Percentiles rank a stretch among this genome's conserved stretches.
phyloP scores from a whole-genome alignment of 2,329 filamentous ascomycete species.

The Talaromyces sp. region DNA sequence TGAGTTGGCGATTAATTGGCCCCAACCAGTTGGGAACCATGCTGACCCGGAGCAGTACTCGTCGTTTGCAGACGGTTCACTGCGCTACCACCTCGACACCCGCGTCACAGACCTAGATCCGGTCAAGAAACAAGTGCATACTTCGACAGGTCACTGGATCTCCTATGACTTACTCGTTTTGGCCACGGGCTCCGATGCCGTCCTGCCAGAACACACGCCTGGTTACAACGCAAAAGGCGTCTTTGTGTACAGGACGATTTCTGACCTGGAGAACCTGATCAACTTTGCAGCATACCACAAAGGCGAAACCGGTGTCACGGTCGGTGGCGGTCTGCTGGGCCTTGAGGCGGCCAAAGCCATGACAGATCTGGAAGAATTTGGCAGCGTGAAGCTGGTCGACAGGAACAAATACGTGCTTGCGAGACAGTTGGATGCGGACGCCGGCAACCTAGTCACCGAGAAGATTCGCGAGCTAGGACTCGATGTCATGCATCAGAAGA shows the following conservation, averaged over 20 bases:
- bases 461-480: conserved; percentile 74
- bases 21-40: conserved; percentile 1
- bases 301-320: conserved; percentile 67
- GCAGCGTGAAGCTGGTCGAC: conserved; percentile 73
- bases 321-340: conserved; percentile 79
- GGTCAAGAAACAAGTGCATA: conserved; percentile 61
- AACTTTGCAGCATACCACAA: conserved; percentile 63
- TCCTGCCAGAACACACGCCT: conserved; percentile 67
- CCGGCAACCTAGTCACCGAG: conserved; percentile 74
- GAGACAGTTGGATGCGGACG: conserved; percentile 76
- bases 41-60: conserved; percentile 53
- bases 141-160: conserved; percentile 64
- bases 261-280: conserved; percentile 74
- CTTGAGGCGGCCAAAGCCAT: conserved; percentile 89
- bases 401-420: conserved; percentile 78
- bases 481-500: conserved; percentile 72
- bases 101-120: conserved; percentile 65
- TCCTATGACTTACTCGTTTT: conserved; percentile 77
- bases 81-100: conserved; percentile 73
- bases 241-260: conserved; percentile 84
- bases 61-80: conserved; percentile 60
- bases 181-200: conserved; percentile 79
- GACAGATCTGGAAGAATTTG: conserved; percentile 75
- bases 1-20: conserved; percentile 27
- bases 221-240: conserved; percentile 76